These are phyloP conservation scores for Cyclotella cryptica DNA, from an alignment of 108 stramenopile genomes.

Conservation along the genomic window DNA sequence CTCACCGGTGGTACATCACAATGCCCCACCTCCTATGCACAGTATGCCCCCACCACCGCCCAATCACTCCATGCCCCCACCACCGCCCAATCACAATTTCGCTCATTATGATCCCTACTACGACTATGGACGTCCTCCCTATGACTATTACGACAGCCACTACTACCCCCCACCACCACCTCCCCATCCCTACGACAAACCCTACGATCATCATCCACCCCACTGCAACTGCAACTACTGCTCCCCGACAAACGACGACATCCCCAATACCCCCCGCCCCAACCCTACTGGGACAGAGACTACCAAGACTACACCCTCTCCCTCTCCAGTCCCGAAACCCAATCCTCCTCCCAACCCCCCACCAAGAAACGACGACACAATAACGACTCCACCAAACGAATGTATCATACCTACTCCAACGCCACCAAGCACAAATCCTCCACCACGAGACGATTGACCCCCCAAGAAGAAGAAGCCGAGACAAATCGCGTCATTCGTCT, in stretches of 20 bases:
- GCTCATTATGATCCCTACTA: constrained; percentile 11
- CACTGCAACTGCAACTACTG: neutral
- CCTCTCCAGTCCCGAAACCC: neutral
- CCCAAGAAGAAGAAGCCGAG: constrained; percentile 14
- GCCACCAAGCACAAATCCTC: constrained; percentile 24
- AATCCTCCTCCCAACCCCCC: neutral
- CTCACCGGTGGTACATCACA: constrained; percentile 2
- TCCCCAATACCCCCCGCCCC: constrained; percentile 1
- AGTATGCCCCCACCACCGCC: constrained; percentile 8
- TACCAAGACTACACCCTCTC: constrained; percentile 11
- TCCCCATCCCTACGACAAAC: neutral
- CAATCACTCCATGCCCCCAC: neutral
- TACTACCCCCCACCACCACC: constrained; percentile 11
- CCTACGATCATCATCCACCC: constrained; percentile 5
- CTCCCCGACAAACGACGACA: constrained; percentile 8
- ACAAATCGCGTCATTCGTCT: constrained; percentile 4
- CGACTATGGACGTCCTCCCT: neutral
- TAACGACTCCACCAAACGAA: neutral
- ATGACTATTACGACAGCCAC: constrained; percentile 9
- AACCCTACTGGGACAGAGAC: constrained; percentile 8
- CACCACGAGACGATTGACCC: neutral
- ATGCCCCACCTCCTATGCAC: neutral
- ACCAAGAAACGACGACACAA: neutral
- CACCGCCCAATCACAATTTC: neutral
- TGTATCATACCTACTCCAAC: constrained; percentile 22